Evolutionary conservation across 768 basidiomycete genomes (phyloP).

Genomic region (Leccinum boreale): DNA sequence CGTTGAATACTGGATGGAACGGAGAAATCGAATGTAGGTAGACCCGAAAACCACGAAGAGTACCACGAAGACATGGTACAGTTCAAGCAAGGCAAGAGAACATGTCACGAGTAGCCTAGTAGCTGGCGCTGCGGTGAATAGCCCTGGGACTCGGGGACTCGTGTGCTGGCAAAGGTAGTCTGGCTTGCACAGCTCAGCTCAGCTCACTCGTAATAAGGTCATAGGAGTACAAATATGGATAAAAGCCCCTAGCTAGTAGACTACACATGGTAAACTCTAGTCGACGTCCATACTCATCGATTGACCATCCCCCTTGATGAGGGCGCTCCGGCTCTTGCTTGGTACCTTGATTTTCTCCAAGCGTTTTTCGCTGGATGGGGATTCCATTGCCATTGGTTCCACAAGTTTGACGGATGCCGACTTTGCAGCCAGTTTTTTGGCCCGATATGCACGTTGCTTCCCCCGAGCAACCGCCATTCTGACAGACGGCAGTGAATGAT

Average conservation of each 20-base stretch:
- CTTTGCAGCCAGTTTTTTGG: conserved; percentile 56
- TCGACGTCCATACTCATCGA: conserved; percentile 92
- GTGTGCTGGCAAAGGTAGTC: not conserved
- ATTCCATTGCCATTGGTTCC: conserved; percentile 52
- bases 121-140: conserved; percentile 4
- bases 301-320: conserved; percentile 79
- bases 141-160: not conserved
- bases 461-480: conserved; percentile 86
- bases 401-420: conserved; percentile 58
- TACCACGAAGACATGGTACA: conserved; percentile 51
- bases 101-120: conserved; percentile 14
- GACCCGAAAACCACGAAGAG: conserved; percentile 48
- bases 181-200: not conserved
- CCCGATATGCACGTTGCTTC: conserved; percentile 72
- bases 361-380: conserved; percentile 44
- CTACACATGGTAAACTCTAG: conserved; percentile 30
- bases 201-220: not conserved
- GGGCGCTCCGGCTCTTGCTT: conserved; percentile 62
- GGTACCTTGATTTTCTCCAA: conserved; percentile 78
- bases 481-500: not conserved
- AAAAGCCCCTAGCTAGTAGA: conserved; percentile 15
- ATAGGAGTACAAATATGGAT: conserved; percentile 15
- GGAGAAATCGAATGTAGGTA: conserved; percentile 64
- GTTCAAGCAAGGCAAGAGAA: conserved; percentile 11
- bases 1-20: conserved; percentile 76